Evolutionary conservation across 2,329 filamentous ascomycete genomes (phyloP).

Genomic region (Colletotrichum graminicola): DNA sequence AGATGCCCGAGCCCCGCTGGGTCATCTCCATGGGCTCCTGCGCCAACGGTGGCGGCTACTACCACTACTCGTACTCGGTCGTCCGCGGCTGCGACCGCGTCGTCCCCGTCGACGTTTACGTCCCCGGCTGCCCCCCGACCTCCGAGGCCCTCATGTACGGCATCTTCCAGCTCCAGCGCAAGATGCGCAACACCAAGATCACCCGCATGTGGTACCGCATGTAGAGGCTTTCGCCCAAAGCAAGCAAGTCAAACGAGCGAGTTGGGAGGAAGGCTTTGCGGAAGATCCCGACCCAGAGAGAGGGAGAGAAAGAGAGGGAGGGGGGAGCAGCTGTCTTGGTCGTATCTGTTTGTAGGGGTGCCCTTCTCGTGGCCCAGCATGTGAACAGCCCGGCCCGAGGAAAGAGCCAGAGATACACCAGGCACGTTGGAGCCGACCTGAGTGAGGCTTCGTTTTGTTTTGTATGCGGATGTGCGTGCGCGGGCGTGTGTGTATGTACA

Average conservation of each 20-base stretch:
- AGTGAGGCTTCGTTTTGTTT: constrained; percentile 40
- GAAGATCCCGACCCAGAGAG: not conserved
- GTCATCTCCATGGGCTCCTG: constrained; percentile 87
- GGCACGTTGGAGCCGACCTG: constrained; percentile 17
- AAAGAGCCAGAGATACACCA: constrained; percentile 14
- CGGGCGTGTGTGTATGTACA: constrained; percentile 39
- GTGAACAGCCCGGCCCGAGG: not conserved
- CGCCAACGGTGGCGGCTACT: constrained; percentile 87
- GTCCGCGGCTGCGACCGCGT: constrained; percentile 81
- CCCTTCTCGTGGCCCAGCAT: constrained; percentile 1
- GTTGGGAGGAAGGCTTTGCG: not conserved
- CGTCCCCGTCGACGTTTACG: constrained; percentile 84
- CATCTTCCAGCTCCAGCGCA: constrained; percentile 82
- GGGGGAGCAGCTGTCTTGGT: not conserved
- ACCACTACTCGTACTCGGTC: constrained; percentile 84
- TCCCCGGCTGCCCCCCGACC: constrained; percentile 78
- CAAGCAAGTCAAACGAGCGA: not conserved
- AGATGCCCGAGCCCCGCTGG: constrained; percentile 94
- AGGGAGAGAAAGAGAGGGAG: not conserved
- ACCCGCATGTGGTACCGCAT: constrained; percentile 70
- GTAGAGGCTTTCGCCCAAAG: constrained; percentile 49
- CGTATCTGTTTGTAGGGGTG: not conserved
- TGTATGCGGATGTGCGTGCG: constrained; percentile 34
- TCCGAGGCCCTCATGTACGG: constrained; percentile 75
- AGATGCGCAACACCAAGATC: constrained; percentile 74